A percentile compares a stretch with the other conserved stretches of the same genome.
Conservation (phyloP, 208 protist species). For the Leishmania tropica region DNA sequence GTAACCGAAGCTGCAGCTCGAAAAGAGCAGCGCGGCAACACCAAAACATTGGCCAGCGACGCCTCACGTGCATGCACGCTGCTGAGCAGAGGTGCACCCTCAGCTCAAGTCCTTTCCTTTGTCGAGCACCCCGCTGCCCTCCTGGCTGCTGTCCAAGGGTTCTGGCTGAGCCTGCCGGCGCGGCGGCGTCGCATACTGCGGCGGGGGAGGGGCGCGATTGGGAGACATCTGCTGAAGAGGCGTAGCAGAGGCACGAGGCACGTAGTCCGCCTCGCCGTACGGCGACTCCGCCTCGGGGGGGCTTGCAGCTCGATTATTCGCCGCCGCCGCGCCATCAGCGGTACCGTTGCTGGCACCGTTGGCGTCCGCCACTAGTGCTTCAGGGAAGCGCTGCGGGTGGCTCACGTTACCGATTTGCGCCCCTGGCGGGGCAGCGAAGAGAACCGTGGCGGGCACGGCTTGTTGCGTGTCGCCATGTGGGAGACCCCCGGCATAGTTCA, state of each 20-base stretch:
- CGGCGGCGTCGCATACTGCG: neutral
- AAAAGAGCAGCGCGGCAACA: neutral
- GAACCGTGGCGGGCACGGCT: constrained; percentile 5
- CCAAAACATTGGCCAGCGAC: neutral
- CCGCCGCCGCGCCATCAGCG: neutral
- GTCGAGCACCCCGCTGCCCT: neutral
- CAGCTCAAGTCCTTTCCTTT: constrained; percentile 1
- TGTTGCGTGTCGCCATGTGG: neutral
- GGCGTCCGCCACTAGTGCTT: constrained; percentile 11
- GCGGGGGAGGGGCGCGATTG: neutral
- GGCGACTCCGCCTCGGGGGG: neutral
- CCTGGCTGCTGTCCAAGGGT: neutral
- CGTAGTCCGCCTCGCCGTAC: constrained; percentile 27
- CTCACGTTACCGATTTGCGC: neutral
- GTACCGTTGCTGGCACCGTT: neutral
- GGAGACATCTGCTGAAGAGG: neutral
- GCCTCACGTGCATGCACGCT: neutral
- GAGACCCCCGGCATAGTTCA: neutral
- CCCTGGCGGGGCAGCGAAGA: constrained; percentile 17
- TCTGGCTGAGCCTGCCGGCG: neutral
- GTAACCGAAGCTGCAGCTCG: neutral
- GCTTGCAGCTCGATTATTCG: neutral
- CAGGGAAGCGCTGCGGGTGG: constrained; percentile 17
- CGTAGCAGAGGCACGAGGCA: neutral
- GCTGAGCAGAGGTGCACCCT: neutral